A percentile compares a stretch with the other conserved stretches of the same genome.
Conservation (phyloP, 768 basidiomycete species). For the Piloderma croceum region DNA sequence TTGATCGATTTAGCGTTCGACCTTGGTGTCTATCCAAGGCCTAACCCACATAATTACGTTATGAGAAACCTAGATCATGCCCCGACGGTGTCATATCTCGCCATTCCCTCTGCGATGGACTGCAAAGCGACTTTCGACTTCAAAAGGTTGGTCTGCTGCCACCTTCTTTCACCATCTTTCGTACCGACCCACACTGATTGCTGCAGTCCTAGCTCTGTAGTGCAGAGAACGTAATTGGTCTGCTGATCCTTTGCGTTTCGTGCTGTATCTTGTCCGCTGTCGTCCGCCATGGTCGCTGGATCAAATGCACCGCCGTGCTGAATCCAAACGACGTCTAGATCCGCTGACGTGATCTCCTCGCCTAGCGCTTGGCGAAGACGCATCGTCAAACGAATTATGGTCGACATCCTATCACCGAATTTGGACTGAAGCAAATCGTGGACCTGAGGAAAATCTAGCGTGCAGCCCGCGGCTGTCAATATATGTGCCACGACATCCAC, state of each 20-base stretch:
- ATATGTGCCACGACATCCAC: not conserved
- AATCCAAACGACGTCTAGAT: constrained; percentile 47
- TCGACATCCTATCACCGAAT: constrained; percentile 31
- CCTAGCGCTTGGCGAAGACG: constrained; percentile 45
- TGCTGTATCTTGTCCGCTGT: constrained; percentile 20
- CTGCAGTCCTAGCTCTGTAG: constrained; percentile 50
- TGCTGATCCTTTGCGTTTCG: constrained; percentile 7
- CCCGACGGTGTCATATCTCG: too few relatives aligned
- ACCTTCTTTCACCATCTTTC: too few relatives aligned
- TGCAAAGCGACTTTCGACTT: too few relatives aligned
- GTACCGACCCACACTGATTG: too few relatives aligned
- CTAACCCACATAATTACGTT: too few relatives aligned
- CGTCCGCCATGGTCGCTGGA: constrained; percentile 40
- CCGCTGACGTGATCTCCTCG: constrained; percentile 52
- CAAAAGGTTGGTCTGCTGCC: too few relatives aligned
- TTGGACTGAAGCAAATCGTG: not conserved
- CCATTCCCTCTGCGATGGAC: too few relatives aligned
- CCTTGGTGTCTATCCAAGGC: too few relatives aligned
- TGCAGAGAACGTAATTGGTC: constrained; percentile 40
- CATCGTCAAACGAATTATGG: constrained; percentile 27
- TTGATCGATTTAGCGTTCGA: too few relatives aligned
- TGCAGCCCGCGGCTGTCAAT: not conserved
- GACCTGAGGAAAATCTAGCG: not conserved
- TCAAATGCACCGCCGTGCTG: constrained; percentile 39
- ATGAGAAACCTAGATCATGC: too few relatives aligned